Conservation (phyloP, 208 protist species). For the Phytomonas sp. region DNA sequence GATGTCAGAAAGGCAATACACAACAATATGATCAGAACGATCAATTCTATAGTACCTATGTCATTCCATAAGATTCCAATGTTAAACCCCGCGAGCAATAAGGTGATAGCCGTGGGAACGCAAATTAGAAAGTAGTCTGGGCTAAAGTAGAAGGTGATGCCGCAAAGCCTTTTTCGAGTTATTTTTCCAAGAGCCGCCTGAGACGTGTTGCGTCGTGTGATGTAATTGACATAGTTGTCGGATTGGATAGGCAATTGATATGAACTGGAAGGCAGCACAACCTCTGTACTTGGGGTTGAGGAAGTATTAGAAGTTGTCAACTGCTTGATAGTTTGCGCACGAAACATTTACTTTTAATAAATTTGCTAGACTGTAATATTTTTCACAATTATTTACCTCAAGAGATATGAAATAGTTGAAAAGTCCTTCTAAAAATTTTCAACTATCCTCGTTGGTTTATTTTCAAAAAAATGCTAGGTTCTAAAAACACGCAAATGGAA, state of each 20-base stretch:
- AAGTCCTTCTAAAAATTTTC: neutral
- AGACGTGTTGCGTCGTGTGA: conserved; percentile 18
- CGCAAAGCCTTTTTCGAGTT: conserved; percentile 7
- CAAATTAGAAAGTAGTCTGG: conserved; percentile 22
- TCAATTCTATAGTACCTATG: conserved; percentile 28
- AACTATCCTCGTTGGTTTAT: neutral
- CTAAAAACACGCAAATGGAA: neutral
- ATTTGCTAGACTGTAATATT: neutral
- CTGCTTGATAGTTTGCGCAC: neutral
- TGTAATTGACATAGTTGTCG: neutral
- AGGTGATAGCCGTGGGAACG: conserved; percentile 35
- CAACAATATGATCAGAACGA: conserved; percentile 27
- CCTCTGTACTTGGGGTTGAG: neutral
- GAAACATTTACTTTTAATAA: neutral
- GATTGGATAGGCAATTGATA: neutral
- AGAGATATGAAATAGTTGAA: neutral
- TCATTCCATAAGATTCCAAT: conserved; percentile 42
- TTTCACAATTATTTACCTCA: neutral
- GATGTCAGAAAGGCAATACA: conserved; percentile 31
- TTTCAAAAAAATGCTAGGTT: neutral
- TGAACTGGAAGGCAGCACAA: neutral
- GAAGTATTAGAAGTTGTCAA: neutral
- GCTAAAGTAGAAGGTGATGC: conserved; percentile 34
- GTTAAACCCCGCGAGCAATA: conserved; percentile 35
- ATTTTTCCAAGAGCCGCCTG: conserved; percentile 34